Base-by-base conservation (phyloP, 2,329 filamentous ascomycete genomes). In the Fusarium coicis region DNA sequence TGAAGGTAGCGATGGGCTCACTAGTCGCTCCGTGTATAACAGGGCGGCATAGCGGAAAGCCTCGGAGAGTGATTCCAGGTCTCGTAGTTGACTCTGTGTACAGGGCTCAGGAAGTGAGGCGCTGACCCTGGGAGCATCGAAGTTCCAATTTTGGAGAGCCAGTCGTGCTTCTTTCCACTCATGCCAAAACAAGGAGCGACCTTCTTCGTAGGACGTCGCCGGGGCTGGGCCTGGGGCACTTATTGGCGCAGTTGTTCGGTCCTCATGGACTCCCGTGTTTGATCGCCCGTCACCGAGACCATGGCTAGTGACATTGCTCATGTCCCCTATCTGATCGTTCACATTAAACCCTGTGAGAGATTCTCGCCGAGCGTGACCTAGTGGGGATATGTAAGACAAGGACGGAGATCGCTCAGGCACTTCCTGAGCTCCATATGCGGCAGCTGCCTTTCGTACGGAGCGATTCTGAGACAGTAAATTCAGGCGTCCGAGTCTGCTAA, bases 1-100 rank as follows among this genome's bases (percentile, higher is more conserved):
- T 0, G 93, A 93, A 4, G 94, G 90, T 5, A 93, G 84, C 63
- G 89, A 88, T 1, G 95, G 95, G 74, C 92, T 91, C 4, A 93
- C 94, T 30, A 98, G 89, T 9, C 95, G 93, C 84, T 97, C 94
- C 15, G 93, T 95, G 84, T 97, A 98, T 16, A 98, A 88, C 39
- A 98, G 87, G 0, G 95, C 95, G 0, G 95, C 92, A 81, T 96
- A 95, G 23, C 95, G 93, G 86, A 97, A 98, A 16, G 93, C 93
- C 81, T 97, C 94, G 26, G 93, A 97, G 56, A 97, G 92, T 77
- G 95, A 93, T 39, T 91, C 88, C 16, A 97, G 86, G 72, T 97
- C 94, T 28, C 90, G 87, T 4, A 93, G 83, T 79, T 96, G 93
- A 12, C 87, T 87, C 15, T 88, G 84, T 1, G 88, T 88, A 4